These are phyloP conservation scores for Aspergillus ustus DNA, from an alignment of 2,329 filamentous ascomycete species.

Conservation along the genomic window DNA sequence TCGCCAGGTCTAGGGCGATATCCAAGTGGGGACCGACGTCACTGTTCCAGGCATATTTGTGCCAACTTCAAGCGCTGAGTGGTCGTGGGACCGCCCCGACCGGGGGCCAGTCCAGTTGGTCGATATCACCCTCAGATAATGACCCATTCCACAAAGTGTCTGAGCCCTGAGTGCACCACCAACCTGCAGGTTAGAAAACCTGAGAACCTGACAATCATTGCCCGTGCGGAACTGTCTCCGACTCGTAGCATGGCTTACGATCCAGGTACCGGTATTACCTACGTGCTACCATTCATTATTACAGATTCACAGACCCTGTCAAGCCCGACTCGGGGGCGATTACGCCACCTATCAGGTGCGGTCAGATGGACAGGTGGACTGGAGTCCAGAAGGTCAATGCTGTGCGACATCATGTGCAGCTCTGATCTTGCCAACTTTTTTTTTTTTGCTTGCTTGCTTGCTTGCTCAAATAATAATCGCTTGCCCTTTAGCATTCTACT, in stretches of 20 bases:
- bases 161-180: neutral
- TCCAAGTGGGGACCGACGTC: neutral
- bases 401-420: conserved; percentile 11
- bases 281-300: neutral
- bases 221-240: neutral
- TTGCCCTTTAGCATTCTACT: neutral
- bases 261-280: neutral
- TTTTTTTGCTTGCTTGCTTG: neutral
- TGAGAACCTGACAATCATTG: neutral
- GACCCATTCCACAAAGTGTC: neutral
- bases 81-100: neutral
- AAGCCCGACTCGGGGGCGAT: neutral
- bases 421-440: conserved; percentile 7
- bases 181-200: neutral
- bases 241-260: neutral
- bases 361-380: conserved; percentile 9
- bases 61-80: neutral
- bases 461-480: neutral
- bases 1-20: neutral
- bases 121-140: neutral
- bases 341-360: conserved; percentile 3
- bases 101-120: neutral
- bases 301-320: neutral
- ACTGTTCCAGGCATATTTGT: neutral
- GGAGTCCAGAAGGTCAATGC: conserved; percentile 1